A percentile compares a stretch with the other conserved stretches of the same genome.
Evolutionary conservation across 768 basidiomycete genomes (phyloP).

Genomic region (Megacollybia marginata): DNA sequence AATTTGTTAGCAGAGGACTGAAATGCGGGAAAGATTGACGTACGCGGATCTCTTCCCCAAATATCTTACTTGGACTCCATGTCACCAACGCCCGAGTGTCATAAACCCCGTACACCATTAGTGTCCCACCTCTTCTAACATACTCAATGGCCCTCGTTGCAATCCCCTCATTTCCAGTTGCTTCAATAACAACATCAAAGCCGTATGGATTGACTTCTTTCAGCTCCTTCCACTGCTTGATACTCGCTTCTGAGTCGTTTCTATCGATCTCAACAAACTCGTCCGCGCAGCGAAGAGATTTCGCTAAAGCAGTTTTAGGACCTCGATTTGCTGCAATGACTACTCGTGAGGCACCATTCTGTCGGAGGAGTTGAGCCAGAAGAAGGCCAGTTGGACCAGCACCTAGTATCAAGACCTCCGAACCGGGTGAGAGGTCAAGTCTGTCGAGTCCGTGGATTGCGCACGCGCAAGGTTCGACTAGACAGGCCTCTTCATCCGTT

Average conservation of each 20-base stretch:
- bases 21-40: conserved; percentile 1
- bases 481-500: conserved; percentile 67
- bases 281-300: conserved; percentile 70
- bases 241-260: conserved; percentile 45
- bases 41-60: conserved; percentile 58
- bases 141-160: conserved; percentile 71
- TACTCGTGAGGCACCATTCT: conserved; percentile 76
- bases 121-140: conserved; percentile 61
- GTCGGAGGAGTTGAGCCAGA: conserved; percentile 79
- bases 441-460: conserved; percentile 77
- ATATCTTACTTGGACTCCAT: conserved; percentile 65
- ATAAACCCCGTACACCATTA: conserved; percentile 76
- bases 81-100: conserved; percentile 60
- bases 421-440: conserved; percentile 57
- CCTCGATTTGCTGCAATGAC: conserved; percentile 88
- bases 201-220: conserved; percentile 81
- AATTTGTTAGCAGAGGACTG: neutral
- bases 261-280: conserved; percentile 84
- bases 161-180: conserved; percentile 65
- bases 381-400: conserved; percentile 84
- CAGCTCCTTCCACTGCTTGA: conserved; percentile 66
- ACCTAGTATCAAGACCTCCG: conserved; percentile 65
- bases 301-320: conserved; percentile 84
- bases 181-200: conserved; percentile 78
- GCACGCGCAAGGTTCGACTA: conserved; percentile 73